Evolutionary conservation across 2,329 filamentous ascomycete genomes (phyloP).

Genomic region (Kalaharituber pfeilii): DNA sequence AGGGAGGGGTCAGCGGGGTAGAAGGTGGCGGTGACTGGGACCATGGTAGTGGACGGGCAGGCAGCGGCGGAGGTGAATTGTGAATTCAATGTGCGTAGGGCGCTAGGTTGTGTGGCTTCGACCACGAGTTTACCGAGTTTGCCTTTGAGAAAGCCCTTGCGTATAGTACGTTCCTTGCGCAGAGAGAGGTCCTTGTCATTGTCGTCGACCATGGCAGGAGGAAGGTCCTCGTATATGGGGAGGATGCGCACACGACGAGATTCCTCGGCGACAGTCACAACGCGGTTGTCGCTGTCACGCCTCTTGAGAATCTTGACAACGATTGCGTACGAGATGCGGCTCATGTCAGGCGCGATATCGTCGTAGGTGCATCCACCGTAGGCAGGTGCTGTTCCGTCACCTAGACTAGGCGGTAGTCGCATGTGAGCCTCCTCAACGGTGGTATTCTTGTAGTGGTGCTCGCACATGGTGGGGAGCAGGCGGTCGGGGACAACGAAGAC

Average conservation of each 20-base stretch:
- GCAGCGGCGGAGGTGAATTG: no score
- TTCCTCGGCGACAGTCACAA: constrained; percentile 33
- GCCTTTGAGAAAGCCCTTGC: constrained; percentile 41
- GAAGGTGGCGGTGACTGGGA: constrained; percentile 20
- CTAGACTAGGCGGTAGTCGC: constrained; percentile 43
- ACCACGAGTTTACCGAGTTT: constrained; percentile 42
- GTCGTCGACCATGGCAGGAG: constrained; percentile 37
- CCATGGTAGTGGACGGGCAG: constrained; percentile 33
- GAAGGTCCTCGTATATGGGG: constrained; percentile 41
- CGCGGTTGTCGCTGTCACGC: constrained; percentile 27
- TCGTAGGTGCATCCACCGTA: constrained; percentile 37
- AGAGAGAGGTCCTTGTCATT: constrained; percentile 34
- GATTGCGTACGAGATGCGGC: constrained; percentile 41
- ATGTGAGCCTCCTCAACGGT: constrained; percentile 40
- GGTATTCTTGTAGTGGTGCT: constrained; percentile 35
- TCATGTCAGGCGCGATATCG: constrained; percentile 46
- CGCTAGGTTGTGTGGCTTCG: constrained; percentile 40
- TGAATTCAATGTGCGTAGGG: constrained; percentile 30
- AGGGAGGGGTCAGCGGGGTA: constrained; percentile 9
- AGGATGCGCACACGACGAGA: constrained; percentile 42
- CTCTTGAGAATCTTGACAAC: constrained; percentile 32
- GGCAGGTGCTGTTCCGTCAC: constrained; percentile 38
- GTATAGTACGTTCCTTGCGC: constrained; percentile 42
- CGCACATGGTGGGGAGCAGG: constrained; percentile 42
- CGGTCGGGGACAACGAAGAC: constrained; percentile 45